Evolutionary conservation across 352 stramenopile genomes (phyloP), one percentile per base, ranked within the genome.

Genomic region (Pythium grandisporangium): DNA sequence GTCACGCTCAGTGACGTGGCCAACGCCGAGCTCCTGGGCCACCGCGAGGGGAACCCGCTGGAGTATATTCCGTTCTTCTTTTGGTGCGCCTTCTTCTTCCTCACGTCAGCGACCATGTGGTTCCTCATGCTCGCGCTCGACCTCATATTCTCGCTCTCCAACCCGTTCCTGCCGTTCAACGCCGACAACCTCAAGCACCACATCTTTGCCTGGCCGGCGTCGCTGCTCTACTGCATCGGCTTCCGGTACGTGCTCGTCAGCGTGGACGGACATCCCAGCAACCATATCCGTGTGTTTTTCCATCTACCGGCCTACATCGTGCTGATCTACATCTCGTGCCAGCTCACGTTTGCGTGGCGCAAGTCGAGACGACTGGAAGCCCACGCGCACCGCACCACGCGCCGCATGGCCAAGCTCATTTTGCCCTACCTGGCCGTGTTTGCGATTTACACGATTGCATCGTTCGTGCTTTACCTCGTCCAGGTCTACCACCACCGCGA

Each of bases 111-210:
- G 24, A 90, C 76, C 20, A 78, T 90, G 36, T 92, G 79, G 79
- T 85, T 72, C 51, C 69, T 92, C 51, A 92, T 92, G 79, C 56
- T 92, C 21, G 76, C 79, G 42, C 51, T 90, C 14, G 76, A 92
- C 43, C 58, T 92, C 30, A 90, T 92, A 52, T 90, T 87, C 55
- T 92, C 79, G 51, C 61, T 92, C 10, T 87, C 73, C 32, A 92
- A 92, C 53, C 79, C 79, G 50, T 92, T 92, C 57, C 49, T 92
- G 37, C 79, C 79, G 6, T 92, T 92, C 62, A 83, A 88, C 51
- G 70, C 74, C 38, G 78, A 92, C 63, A 84, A 84, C 47, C 52
- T 87, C 57, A 85, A 87, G 59, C 74, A 90, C 48, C 76, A 92
- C 55, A 60, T 88, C 34, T 74, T 69, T 36, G 76, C 79, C n/a